These are phyloP conservation scores for Paratinospora sagittata DNA, from an alignment of 164 flowering plant genomes.

Conservation along the genomic window DNA sequence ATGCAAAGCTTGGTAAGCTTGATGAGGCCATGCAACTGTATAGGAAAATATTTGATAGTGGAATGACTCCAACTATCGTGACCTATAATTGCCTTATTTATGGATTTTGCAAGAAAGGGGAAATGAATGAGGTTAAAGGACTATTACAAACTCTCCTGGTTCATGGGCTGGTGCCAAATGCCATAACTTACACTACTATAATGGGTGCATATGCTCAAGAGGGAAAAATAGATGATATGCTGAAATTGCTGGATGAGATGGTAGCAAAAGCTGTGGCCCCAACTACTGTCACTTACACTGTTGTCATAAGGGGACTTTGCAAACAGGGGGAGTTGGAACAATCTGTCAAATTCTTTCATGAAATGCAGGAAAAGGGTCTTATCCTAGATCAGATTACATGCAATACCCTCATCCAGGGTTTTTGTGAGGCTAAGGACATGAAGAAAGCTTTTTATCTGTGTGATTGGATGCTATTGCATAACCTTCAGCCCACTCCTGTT, in stretches of 20 bases:
- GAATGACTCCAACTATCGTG: constrained; percentile 53
- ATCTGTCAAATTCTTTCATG: constrained; percentile 31
- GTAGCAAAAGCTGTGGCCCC: constrained; percentile 36
- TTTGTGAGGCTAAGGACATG: constrained; percentile 42
- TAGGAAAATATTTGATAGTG: constrained; percentile 26
- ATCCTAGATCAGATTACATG: constrained; percentile 58
- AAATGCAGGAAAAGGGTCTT: constrained; percentile 44
- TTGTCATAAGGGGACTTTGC: constrained; percentile 58
- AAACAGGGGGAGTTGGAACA: constrained; percentile 37
- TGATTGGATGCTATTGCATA: constrained; percentile 39
- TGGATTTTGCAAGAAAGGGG: constrained; percentile 56
- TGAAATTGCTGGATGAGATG: constrained; percentile 47
- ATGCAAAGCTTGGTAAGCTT: constrained; percentile 48
- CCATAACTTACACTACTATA: constrained; percentile 57
- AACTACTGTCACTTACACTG: constrained; percentile 55
- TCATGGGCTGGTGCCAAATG: constrained; percentile 48
- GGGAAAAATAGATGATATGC: constrained; percentile 29
- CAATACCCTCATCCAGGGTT: constrained; percentile 61
- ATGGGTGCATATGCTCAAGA: constrained; percentile 60
- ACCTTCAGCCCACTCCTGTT: constrained; percentile 49
- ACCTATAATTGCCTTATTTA: constrained; percentile 67
- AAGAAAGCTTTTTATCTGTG: constrained; percentile 36
- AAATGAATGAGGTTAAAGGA: constrained; percentile 36
- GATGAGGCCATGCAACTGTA: constrained; percentile 44
- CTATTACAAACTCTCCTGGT: constrained; percentile 30